Evolutionary conservation across 2,329 filamentous ascomycete species (phyloP), one percentile per base, ranked within the genome.

Genomic region (Penicillium sp.): DNA sequence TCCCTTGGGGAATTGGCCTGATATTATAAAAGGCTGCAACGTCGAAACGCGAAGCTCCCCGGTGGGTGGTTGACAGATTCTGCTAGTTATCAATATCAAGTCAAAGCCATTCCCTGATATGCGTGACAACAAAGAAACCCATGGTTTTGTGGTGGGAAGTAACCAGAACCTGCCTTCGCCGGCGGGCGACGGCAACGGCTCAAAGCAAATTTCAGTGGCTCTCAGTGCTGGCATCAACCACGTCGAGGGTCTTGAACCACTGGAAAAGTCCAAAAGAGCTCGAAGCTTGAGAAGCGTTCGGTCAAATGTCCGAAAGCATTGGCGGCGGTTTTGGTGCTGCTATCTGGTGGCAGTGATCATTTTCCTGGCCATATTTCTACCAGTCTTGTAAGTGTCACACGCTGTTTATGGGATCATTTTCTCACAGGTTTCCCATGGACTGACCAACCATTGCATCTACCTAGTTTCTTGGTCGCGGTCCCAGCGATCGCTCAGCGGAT

Each of bases 401-500:
- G 12, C 42, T 3, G 4, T 3, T 11, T 45, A 15, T 45, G 12
- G 12, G 20, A 45, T 25, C 41, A 22, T 8, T 45, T 2, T 31
- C 31, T 31, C 42, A 8, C 42, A 15, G 20, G 5, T 45, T 14
- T 7, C 4, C 12, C 22, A 1, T 22, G 22, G 15, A 45, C 3
- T 45, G 22, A 28, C 42, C 4, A 8, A 14, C 8, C 6, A 5
- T 28, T 12, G 5, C 7, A 15, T 45, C 12, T 22, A 4, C 22
- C 2, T 15, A 71, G 68, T 48, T 70, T 71, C 52, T 34, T 69
- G 15, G 57, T 69, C 2, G 58, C 55, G 11, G 61, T 70, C 22
- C 69, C 66, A 7, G 69, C 66, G 3, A 66, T 71, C 31, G 66
- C 64, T 1, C 69, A 71, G 34, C 49, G 60, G 25, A 57, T 70